Base-by-base conservation (phyloP, 2,329 filamentous ascomycete species). In the Emmonsiellopsis sp. region DNA sequence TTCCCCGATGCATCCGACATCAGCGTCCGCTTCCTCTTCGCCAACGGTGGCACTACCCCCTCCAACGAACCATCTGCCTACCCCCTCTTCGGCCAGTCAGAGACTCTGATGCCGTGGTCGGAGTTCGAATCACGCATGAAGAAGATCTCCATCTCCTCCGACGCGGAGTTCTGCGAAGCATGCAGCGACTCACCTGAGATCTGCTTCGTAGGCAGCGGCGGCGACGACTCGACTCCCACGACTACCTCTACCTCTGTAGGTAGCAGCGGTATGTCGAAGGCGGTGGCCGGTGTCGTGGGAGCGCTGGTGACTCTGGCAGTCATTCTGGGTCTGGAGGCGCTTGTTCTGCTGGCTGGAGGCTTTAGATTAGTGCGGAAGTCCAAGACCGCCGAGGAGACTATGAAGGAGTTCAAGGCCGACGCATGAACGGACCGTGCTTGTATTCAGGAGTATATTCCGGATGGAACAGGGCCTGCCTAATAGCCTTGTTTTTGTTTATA, bases 271-370 rank as follows among this genome's bases (percentile, higher is more conserved):
- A 75, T 94, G 31, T 86, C 84, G 50, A 81, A 77, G 38, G 78
- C 81, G 5, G 82, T 91, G n/a, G 89, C 87, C 0, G 89, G 89
- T 50, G 88, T 92, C 5, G 90, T 94, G 63, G 84, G 84, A 37
- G 84, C 84, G 0, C 79, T 86, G 76, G 82, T 86, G 15, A 85
- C 83, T 1, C 66, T 87, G 40, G 83, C 75, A 26, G 81, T 85
- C 9, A 72, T 86, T n/a, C 61, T 85, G 43, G 80, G 79, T 0
- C 52, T 81, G 9, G 78, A 80, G 58, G 76, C 71, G 1, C 59
- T 82, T 16, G 67, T 79, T 50, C 63, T 85, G 67, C 57, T 83
- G 43, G 52, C 79, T 7, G 80, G 76, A 57, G 82, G 82, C 0
- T 76, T 82, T 58, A 76, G 78, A 55, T 63, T 85, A n/a, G 76